Conservation (phyloP, 2,329 filamentous ascomycete genomes). For the Dothistroma septosporum region DNA sequence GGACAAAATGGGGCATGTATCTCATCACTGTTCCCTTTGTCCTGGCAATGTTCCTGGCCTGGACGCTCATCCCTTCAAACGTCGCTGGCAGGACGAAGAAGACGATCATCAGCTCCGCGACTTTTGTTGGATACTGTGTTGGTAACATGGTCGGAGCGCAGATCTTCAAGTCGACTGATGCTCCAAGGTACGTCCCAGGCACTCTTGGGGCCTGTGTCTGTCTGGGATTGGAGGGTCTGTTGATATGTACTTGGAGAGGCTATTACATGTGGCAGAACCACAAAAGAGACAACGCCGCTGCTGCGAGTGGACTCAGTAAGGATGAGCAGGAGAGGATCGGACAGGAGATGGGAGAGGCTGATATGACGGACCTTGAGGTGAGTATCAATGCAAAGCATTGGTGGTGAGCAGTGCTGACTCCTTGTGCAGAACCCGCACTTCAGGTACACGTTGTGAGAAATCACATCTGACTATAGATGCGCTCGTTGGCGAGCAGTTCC, state of each 20-base stretch:
- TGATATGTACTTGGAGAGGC: slow-evolving; percentile 40
- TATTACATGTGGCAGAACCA: slow-evolving; percentile 43
- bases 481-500: not conserved
- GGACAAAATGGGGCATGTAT: slow-evolving; percentile 38
- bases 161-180: slow-evolving; percentile 44
- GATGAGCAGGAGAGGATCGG: slow-evolving; percentile 62
- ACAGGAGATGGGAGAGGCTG: slow-evolving; percentile 64
- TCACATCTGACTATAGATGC: not conserved
- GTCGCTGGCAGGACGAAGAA: slow-evolving; percentile 47
- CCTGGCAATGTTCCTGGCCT: slow-evolving; percentile 34
- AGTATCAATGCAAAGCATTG: not conserved
- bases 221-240: slow-evolving; percentile 29
- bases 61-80: slow-evolving; percentile 43
- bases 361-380: slow-evolving; percentile 59
- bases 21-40: slow-evolving; percentile 34
- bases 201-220: slow-evolving; percentile 41
- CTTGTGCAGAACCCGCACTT: slow-evolving; percentile 28
- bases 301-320: slow-evolving; percentile 37
- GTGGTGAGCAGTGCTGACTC: not conserved
- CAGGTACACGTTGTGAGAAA: slow-evolving; percentile 23
- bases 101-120: slow-evolving; percentile 44
- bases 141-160: slow-evolving; percentile 49
- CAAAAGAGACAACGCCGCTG: slow-evolving; percentile 23
- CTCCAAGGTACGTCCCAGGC: slow-evolving; percentile 45
- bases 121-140: slow-evolving; percentile 47